Evolutionary conservation across 345 rosid genomes (phyloP).

Genomic region (Draba incana): DNA sequence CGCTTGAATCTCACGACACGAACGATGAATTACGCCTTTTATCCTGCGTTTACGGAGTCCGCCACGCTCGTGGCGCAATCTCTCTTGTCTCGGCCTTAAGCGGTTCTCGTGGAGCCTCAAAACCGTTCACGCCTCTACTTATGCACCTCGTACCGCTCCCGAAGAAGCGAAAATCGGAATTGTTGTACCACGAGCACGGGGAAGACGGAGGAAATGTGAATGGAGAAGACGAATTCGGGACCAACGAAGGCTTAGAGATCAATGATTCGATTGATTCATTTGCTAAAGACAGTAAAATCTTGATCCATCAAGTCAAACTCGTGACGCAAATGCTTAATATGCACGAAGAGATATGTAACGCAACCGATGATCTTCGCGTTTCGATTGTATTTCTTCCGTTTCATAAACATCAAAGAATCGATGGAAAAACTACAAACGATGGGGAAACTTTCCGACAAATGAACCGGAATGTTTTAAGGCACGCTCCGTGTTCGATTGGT

Average conservation of each 20-base stretch:
- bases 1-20: conserved; percentile 54
- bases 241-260: conserved; percentile 74
- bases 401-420: conserved; percentile 91
- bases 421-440: conserved; percentile 68
- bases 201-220: conserved; percentile 55
- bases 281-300: conserved; percentile 52
- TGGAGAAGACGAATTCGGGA: conserved; percentile 85
- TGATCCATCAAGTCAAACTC: conserved; percentile 61
- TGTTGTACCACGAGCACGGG: conserved; percentile 73
- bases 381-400: conserved; percentile 74
- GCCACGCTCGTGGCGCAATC: conserved; percentile 63
- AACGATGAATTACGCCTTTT: conserved; percentile 68
- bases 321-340: conserved; percentile 59
- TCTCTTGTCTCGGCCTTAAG: conserved; percentile 55
- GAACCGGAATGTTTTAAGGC: conserved; percentile 74
- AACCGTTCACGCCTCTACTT: conserved; percentile 59
- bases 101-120: conserved; percentile 45
- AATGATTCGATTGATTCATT: conserved; percentile 70
- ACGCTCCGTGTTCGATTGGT: conserved; percentile 84
- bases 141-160: conserved; percentile 86
- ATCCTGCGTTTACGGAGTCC: conserved; percentile 68
- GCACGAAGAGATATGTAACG: conserved; percentile 75
- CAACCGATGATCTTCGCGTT: conserved; percentile 67
- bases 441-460: conserved; percentile 61
- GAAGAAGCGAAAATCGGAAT: conserved; percentile 48